Conservation (phyloP, 306 rosid genomes). For the Vigna angularis region DNA sequence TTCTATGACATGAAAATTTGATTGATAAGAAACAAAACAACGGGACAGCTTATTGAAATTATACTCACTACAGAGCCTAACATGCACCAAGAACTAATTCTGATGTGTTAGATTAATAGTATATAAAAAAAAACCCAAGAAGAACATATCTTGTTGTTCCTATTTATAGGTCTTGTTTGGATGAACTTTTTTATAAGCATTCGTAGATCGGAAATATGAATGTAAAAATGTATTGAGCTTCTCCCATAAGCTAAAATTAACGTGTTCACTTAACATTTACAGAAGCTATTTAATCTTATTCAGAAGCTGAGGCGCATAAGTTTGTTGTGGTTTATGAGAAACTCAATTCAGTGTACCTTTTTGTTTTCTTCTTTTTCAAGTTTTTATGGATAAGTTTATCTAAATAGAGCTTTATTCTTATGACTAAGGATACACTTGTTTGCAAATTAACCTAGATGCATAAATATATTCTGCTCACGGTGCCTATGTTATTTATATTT, state of each 20-base stretch:
- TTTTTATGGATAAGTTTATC: too few species aligned
- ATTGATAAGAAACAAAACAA: background rate
- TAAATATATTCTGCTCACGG: too few species aligned
- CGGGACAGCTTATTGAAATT: background rate
- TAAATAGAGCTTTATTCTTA: too few species aligned
- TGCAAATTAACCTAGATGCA: too few species aligned
- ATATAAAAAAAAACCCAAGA: background rate
- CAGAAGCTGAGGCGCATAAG: background rate
- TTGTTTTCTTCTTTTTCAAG: too few species aligned
- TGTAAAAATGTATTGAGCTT: too few species aligned
- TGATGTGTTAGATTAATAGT: slow-evolving; percentile 14
- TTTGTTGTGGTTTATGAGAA: too few species aligned
- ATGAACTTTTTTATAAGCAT: too few species aligned
- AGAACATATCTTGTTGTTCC: background rate
- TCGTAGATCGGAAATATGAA: background rate
- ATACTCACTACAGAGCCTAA: background rate
- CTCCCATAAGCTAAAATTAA: background rate
- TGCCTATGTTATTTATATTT: too few species aligned
- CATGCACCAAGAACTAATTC: background rate
- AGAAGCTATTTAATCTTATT: background rate
- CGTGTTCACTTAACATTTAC: background rate
- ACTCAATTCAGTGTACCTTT: too few species aligned
- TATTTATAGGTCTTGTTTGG: background rate
- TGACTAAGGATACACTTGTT: too few species aligned
- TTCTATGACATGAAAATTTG: slow-evolving; percentile 1